These are phyloP conservation scores for Pseudofabraea citricarpa DNA, from an alignment of 2,329 filamentous ascomycete genomes.

Conservation along the genomic window DNA sequence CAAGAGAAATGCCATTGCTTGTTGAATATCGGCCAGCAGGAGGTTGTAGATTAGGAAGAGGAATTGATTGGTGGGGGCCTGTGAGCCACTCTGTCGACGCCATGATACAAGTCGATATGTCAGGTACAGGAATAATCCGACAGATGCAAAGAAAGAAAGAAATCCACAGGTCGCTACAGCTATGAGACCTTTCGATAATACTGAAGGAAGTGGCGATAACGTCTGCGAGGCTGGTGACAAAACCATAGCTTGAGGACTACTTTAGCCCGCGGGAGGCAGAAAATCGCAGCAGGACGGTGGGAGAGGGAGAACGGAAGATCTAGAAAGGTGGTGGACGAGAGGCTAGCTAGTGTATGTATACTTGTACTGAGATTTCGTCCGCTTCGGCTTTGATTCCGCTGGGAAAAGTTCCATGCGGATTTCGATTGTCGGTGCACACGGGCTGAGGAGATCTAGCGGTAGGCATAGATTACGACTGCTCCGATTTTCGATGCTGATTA, in stretches of 20 bases:
- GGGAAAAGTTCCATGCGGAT: not conserved
- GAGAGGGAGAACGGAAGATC: not conserved
- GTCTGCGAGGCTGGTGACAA: constrained; percentile 11
- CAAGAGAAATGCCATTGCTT: constrained; percentile 58
- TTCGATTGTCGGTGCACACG: not conserved
- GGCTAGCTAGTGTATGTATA: not conserved
- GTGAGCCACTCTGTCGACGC: constrained; percentile 9
- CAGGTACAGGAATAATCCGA: constrained; percentile 36
- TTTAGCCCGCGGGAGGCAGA: not conserved
- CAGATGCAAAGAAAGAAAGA: constrained; percentile 40
- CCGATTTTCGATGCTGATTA: not conserved
- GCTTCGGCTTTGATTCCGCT: not conserved
- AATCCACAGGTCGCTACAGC: constrained; percentile 40
- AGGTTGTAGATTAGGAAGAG: constrained; percentile 66
- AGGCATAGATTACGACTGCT: not conserved
- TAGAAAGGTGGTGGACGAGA: not conserved
- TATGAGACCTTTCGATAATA: constrained; percentile 33
- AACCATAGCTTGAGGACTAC: not conserved
- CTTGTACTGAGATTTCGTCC: not conserved
- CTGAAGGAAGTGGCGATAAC: constrained; percentile 21
- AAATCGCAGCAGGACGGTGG: not conserved
- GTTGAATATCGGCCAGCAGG: constrained; percentile 62
- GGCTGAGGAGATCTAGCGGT: not conserved
- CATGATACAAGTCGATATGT: constrained; percentile 30
- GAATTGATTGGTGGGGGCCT: constrained; percentile 55